phyloP scores from a whole-genome alignment of 371 early-diverging fungal species.

The Batrachochytrium dendrobatidis region DNA sequence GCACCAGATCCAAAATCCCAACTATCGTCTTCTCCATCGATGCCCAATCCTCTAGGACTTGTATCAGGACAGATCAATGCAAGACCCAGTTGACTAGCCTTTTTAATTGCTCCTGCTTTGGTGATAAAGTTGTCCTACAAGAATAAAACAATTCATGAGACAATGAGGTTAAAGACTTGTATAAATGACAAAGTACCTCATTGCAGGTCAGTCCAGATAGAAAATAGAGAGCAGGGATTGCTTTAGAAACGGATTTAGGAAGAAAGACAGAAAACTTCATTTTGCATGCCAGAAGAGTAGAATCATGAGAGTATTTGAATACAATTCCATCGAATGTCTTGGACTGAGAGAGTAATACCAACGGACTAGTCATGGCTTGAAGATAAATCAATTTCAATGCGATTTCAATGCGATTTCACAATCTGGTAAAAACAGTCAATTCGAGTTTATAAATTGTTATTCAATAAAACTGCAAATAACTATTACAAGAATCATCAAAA shows the following conservation, averaged over 20 bases:
- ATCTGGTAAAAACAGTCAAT: too few species aligned
- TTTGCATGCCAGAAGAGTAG: conserved; percentile 51
- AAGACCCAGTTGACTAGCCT: conserved; percentile 59
- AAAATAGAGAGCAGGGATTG: conserved; percentile 24
- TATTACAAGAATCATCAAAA: too few species aligned
- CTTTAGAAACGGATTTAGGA: conserved; percentile 45
- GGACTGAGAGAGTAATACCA: too few species aligned
- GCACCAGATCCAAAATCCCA: conserved; percentile 70
- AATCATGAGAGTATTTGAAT: conserved; percentile 41
- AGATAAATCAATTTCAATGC: too few species aligned
- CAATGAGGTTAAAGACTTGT: neutral
- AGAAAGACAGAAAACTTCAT: conserved; percentile 76
- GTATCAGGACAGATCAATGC: conserved; percentile 80
- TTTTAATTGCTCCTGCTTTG: conserved; percentile 70
- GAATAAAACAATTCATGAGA: conserved; percentile 52
- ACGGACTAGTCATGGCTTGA: too few species aligned
- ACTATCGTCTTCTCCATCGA: conserved; percentile 45
- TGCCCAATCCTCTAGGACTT: conserved; percentile 58
- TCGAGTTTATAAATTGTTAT: too few species aligned
- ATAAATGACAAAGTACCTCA: conserved; percentile 1
- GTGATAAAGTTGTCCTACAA: conserved; percentile 79
- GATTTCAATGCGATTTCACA: too few species aligned
- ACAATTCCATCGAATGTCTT: too few species aligned
- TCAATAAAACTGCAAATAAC: too few species aligned
- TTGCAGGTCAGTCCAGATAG: conserved; percentile 33